phyloP scores from a whole-genome alignment of 495 filamentous ascomycete genomes.

The Podospora didyma region DNA sequence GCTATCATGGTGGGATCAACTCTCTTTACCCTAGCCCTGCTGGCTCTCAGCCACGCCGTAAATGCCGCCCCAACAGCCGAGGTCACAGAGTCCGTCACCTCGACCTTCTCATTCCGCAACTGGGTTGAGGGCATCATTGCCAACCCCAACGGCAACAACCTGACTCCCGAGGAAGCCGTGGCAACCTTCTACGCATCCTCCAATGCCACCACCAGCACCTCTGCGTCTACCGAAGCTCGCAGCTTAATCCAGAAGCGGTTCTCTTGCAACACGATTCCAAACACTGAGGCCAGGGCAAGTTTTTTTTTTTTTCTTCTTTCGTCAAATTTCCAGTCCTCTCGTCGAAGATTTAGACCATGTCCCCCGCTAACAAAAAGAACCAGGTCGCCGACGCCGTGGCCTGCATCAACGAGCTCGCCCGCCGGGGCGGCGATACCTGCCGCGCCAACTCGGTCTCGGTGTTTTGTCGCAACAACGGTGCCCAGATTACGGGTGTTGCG shows the following conservation, averaged over 20 bases:
- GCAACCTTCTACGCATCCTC: neutral
- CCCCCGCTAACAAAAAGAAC: too few relatives aligned
- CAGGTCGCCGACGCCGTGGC: neutral
- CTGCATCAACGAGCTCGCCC: neutral
- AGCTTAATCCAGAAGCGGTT: neutral
- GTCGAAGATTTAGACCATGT: neutral
- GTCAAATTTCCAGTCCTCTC: neutral
- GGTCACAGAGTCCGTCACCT: neutral
- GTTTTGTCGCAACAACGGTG: neutral
- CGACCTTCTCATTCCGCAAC: constrained; percentile 3
- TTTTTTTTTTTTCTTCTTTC: neutral
- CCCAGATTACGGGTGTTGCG: neutral
- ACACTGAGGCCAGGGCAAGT: neutral
- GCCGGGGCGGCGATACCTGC: neutral
- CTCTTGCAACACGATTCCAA: neutral
- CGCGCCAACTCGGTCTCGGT: neutral
- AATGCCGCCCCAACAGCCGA: neutral
- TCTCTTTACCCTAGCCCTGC: constrained; percentile 8
- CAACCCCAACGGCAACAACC: constrained; percentile 1
- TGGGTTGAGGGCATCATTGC: constrained; percentile 5
- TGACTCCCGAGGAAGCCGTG: neutral
- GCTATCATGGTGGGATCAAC: too few relatives aligned
- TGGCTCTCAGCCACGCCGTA: neutral
- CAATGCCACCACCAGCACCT: neutral
- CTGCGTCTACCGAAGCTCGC: neutral